Base-by-base conservation (phyloP, 495 filamentous ascomycete species). In the Aspergillus campestris region DNA sequence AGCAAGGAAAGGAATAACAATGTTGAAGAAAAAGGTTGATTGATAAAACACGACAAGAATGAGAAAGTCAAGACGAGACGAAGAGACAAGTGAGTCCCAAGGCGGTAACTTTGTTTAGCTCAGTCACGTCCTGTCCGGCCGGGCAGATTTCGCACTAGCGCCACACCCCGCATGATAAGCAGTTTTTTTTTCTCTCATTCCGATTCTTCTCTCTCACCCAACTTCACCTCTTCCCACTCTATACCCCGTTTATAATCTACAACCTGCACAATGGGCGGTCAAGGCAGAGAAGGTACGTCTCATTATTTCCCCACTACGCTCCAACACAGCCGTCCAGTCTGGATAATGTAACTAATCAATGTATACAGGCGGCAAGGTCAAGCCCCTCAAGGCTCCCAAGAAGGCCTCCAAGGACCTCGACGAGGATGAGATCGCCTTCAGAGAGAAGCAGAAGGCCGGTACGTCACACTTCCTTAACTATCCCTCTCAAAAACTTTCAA, bases 351-450 rank as follows among this genome's bases (percentile, higher is more conserved):
- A 15, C 38, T 49, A 42, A 49, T 30, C n/a, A 31, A 41, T 43
- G 18, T 47, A 3, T 35, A 13, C 52, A 89, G 86, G 86, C 66
- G 86, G 86, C 73, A 90, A 90, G 72, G 81, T 77, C 53, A 90
- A 90, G 77, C 86, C 86, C 50, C 73, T 89, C 58, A 90, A 89
- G 78, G 69, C 76, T 29, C 70, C 86, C 12, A 90, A 89, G 78
- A 89, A 89, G 72, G 74, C 75, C 27, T 70, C 77, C 58, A 83
- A 84, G 71, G 83, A 85, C 0, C 55, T 87, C 29, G 84, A 89
- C 49, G 84, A 89, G 0, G 86, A 90, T 14, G 85, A 89, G 24
- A 65, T 81, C 58, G 84, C 85, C 5, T 85, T 77, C 71, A 74
- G 70, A 53, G 82, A 84, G 66, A 90, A 83, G 77, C 77, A 83